Percentiles rank a stretch among this genome's conserved stretches.
These are phyloP conservation scores for Tilletia walkeri DNA, from an alignment of 1,284 basidiomycete genomes.

Conservation along the genomic window DNA sequence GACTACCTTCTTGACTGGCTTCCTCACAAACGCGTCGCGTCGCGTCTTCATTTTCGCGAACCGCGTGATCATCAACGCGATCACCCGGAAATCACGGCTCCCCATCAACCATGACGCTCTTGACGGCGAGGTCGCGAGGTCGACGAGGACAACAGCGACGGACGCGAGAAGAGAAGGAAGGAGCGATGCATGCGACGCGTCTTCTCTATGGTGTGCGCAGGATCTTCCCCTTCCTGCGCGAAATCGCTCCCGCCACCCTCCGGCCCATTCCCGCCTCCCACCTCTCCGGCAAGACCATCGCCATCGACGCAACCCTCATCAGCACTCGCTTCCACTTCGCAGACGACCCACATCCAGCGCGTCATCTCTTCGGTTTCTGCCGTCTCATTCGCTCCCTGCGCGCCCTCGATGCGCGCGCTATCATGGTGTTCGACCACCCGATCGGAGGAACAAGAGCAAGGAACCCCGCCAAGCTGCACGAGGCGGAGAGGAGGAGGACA, in stretches of 20 bases:
- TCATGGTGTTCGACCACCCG: slow-evolving; percentile 49
- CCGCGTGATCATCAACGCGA: neutral
- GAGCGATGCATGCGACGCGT: neutral
- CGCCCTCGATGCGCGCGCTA: slow-evolving; percentile 54
- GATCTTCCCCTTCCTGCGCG: slow-evolving; percentile 17
- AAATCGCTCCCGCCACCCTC: slow-evolving; percentile 1
- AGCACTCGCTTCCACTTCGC: slow-evolving; percentile 40
- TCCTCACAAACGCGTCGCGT: neutral
- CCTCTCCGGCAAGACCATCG: slow-evolving; percentile 32
- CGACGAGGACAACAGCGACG: too few relatives aligned
- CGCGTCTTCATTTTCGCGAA: neutral
- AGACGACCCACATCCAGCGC: slow-evolving; percentile 32
- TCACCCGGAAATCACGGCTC: slow-evolving; percentile 9
- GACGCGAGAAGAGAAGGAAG: too few relatives aligned
- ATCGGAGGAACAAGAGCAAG: slow-evolving; percentile 16
- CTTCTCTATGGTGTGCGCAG: neutral
- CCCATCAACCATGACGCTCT: neutral
- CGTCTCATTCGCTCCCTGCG: slow-evolving; percentile 37
- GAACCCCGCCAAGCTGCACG: slow-evolving; percentile 9
- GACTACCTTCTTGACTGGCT: neutral
- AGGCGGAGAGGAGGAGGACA: slow-evolving; percentile 23
- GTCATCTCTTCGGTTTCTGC: slow-evolving; percentile 46
- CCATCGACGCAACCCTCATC: slow-evolving; percentile 44
- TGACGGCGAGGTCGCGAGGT: too few relatives aligned
- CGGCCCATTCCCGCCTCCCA: slow-evolving; percentile 24